Conservation (phyloP, 192 early-diverging fungal genomes). For the Dissophora ornata region DNA sequence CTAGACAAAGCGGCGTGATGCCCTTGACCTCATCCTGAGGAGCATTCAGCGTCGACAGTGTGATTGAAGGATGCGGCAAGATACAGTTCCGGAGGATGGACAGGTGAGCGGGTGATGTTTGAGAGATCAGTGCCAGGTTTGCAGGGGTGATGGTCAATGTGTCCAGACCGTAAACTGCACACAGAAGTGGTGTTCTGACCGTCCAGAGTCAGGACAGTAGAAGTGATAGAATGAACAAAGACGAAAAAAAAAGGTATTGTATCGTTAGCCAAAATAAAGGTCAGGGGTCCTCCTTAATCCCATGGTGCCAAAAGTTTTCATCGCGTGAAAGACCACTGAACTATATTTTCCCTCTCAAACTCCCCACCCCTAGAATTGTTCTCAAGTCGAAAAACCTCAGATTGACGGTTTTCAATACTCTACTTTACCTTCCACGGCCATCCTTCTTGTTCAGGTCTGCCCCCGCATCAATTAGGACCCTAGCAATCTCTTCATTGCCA, state of each 20-base stretch:
- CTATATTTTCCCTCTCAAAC: too few relatives aligned
- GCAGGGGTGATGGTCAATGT: conserved; percentile 63
- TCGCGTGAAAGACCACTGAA: too few relatives aligned
- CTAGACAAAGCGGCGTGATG: conserved; percentile 75
- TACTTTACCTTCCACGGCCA: conserved; percentile 68
- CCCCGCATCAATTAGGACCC: conserved; percentile 63
- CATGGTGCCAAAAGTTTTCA: too few relatives aligned
- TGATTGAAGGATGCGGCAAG: conserved; percentile 61
- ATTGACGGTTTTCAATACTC: conserved; percentile 53
- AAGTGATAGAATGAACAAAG: too few relatives aligned
- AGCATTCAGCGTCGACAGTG: conserved; percentile 61
- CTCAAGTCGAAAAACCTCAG: too few relatives aligned
- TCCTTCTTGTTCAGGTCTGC: conserved; percentile 69
- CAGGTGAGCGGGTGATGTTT: conserved; percentile 63
- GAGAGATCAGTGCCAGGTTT: conserved; percentile 66
- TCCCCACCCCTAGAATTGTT: too few relatives aligned
- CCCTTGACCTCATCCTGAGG: conserved; percentile 72
- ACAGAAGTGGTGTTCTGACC: conserved; percentile 68
- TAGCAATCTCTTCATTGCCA: conserved; percentile 68
- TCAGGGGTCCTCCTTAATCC: too few relatives aligned
- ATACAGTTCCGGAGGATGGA: conserved; percentile 62
- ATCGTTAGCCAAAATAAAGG: too few relatives aligned
- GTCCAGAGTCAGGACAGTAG: too few relatives aligned
- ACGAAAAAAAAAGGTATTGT: too few relatives aligned
- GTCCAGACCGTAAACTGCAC: conserved; percentile 72